Conservation (phyloP, 108 stramenopile genomes). For the Nitzschia inconspicua region DNA sequence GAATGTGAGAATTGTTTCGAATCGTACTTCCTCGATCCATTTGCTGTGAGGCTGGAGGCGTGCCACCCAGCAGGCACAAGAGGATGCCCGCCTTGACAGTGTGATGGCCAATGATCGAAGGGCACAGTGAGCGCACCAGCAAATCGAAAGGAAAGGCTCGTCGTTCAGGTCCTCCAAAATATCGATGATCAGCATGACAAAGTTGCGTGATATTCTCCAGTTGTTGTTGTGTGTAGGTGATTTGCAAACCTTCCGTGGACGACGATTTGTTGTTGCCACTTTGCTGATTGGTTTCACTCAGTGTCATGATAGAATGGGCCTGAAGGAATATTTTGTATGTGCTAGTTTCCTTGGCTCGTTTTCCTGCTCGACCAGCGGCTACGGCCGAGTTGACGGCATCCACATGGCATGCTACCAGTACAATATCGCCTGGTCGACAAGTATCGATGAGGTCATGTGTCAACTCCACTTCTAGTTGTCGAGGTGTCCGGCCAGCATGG, state of each 20-base stretch:
- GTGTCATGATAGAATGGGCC: conserved; percentile 83
- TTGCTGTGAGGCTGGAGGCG: conserved; percentile 43
- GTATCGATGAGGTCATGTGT: conserved; percentile 87
- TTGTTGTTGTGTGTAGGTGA: conserved; percentile 64
- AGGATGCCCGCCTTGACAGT: conserved; percentile 97
- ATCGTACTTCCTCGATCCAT: conserved; percentile 43
- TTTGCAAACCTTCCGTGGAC: conserved; percentile 9
- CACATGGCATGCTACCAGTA: conserved; percentile 87
- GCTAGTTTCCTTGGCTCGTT: conserved; percentile 77
- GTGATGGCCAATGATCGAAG: conserved; percentile 96
- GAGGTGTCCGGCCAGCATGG: conserved; percentile 79
- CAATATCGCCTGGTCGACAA: conserved; percentile 93
- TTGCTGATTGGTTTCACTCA: conserved; percentile 23
- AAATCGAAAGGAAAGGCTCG: conserved; percentile 91
- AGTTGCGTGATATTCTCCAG: conserved; percentile 68
- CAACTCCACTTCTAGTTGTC: conserved; percentile 88
- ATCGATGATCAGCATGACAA: conserved; percentile 85
- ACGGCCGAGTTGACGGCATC: conserved; percentile 86
- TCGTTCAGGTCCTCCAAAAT: conserved; percentile 65
- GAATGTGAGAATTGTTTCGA: conserved; percentile 74
- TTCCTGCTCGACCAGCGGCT: conserved; percentile 75
- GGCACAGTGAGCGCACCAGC: conserved; percentile 90
- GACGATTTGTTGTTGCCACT: conserved; percentile 7
- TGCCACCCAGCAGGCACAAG: conserved; percentile 94
- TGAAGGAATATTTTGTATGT: conserved; percentile 88